phyloP scores from a whole-genome alignment of 768 basidiomycete genomes.

The Mycena rosella region DNA sequence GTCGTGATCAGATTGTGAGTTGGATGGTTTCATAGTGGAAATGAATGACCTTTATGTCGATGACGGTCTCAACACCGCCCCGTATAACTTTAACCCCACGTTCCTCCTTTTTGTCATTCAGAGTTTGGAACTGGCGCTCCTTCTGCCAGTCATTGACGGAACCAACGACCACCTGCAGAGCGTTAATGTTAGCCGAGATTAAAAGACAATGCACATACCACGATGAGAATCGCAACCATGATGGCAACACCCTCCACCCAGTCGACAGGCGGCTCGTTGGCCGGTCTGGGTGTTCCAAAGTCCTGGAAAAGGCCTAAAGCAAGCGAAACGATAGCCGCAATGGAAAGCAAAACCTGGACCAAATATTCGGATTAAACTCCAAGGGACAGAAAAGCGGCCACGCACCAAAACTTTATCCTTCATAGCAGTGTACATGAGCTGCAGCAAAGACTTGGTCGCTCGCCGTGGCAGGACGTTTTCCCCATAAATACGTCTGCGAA shows the following conservation, averaged over 20 bases:
- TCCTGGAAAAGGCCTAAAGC: slow-evolving; percentile 96
- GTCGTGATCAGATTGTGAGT: slow-evolving; percentile 32
- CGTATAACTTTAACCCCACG: slow-evolving; percentile 90
- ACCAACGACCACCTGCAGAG: slow-evolving; percentile 82
- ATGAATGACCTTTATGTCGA: slow-evolving; percentile 81
- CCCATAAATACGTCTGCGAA: slow-evolving; percentile 79
- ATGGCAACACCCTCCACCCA: slow-evolving; percentile 97
- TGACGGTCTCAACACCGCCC: slow-evolving; percentile 72
- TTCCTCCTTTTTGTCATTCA: slow-evolving; percentile 97
- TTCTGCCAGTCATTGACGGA: slow-evolving; percentile 99
- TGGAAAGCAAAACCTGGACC: slow-evolving; percentile 83
- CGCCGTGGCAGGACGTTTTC: slow-evolving; percentile 80
- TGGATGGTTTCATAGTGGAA: slow-evolving; percentile 2
- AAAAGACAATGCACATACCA: slow-evolving; percentile 58
- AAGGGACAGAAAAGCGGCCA: slow-evolving; percentile 35
- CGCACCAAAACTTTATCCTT: slow-evolving; percentile 92
- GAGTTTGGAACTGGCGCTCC: slow-evolving; percentile 91
- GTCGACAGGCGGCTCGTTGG: slow-evolving; percentile 83
- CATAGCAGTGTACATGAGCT: slow-evolving; percentile 87
- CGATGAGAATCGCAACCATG: slow-evolving; percentile 80
- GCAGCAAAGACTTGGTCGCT: slow-evolving; percentile 75
- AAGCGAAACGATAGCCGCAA: slow-evolving; percentile 93
- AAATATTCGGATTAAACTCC: background rate
- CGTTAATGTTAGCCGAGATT: slow-evolving; percentile 28
- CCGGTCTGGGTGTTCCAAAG: slow-evolving; percentile 76